phyloP scores from a whole-genome alignment of 257 asterid species.

The Haberlea rhodopensis region DNA sequence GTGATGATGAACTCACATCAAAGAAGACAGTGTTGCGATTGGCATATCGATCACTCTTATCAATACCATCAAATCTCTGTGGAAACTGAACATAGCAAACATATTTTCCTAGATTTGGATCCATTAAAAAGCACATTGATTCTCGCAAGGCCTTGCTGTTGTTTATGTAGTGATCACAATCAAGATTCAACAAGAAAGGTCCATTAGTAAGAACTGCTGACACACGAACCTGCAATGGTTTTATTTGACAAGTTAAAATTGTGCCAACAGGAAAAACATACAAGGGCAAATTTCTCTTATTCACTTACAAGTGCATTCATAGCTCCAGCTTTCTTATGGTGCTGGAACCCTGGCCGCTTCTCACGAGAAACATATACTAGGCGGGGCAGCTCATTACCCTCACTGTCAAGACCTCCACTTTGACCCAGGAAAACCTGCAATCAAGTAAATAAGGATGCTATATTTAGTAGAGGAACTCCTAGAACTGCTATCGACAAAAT shows the following conservation, averaged over 20 bases:
- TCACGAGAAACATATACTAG: conserved; percentile 98
- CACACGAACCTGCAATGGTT: conserved; percentile 77
- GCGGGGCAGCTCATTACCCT: conserved; percentile 92
- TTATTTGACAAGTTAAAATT: conserved; percentile 24
- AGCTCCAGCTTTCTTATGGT: conserved; percentile 99
- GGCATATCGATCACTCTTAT: conserved; percentile 91
- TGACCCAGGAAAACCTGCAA: conserved; percentile 92
- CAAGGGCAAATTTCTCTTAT: neutral
- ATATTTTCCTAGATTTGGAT: conserved; percentile 94
- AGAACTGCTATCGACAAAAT: neutral
- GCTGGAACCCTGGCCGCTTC: conserved; percentile 96
- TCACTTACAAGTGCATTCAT: conserved; percentile 93
- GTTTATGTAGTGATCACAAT: conserved; percentile 96
- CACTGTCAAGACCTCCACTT: conserved; percentile 96
- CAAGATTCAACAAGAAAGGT: conserved; percentile 96
- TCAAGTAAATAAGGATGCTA: conserved; percentile 23
- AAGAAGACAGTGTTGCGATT: conserved; percentile 95
- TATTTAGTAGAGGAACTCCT: conserved; percentile 18
- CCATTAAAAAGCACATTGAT: conserved; percentile 97
- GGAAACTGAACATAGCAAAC: conserved; percentile 98
- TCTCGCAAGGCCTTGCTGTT: conserved; percentile 98
- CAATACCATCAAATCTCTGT: conserved; percentile 96
- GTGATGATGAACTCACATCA: conserved; percentile 59
- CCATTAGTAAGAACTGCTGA: conserved; percentile 98
- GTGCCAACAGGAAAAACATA: conserved; percentile 17